phyloP scores from a whole-genome alignment of 139 green algal genomes.

The Volvox africanus region DNA sequence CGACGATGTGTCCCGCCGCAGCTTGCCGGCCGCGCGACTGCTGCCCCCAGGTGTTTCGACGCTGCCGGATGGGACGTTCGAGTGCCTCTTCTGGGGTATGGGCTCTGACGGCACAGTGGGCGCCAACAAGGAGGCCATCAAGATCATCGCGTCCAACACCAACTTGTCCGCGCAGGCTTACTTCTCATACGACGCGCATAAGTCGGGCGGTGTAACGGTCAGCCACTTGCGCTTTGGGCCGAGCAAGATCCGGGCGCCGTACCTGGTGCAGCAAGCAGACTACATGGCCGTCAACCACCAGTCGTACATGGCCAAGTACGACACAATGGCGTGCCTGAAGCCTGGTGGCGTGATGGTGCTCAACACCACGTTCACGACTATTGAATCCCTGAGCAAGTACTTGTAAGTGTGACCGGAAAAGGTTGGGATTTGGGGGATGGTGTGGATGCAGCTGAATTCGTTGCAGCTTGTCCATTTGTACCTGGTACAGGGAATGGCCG shows the following conservation, averaged over 20 bases:
- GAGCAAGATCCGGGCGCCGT: slow-evolving; percentile 58
- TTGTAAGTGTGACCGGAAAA: background rate
- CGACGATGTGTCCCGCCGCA: slow-evolving; percentile 66
- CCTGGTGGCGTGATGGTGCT: slow-evolving; percentile 65
- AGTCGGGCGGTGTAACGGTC: slow-evolving; percentile 70
- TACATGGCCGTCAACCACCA: slow-evolving; percentile 60
- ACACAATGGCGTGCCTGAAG: slow-evolving; percentile 58
- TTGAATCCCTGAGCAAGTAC: slow-evolving; percentile 45
- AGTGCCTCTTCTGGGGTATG: slow-evolving; percentile 78
- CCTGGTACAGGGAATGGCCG: too few relatives aligned
- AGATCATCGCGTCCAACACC: slow-evolving; percentile 66
- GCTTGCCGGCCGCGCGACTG: slow-evolving; percentile 47
- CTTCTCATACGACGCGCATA: slow-evolving; percentile 73
- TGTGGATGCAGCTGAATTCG: too few relatives aligned
- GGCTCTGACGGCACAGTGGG: slow-evolving; percentile 72
- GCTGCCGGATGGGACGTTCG: slow-evolving; percentile 60
- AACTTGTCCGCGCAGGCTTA: slow-evolving; percentile 64
- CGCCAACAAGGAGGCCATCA: slow-evolving; percentile 76
- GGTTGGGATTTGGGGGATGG: too few relatives aligned
- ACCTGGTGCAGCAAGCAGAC: slow-evolving; percentile 67
- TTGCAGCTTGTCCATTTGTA: too few relatives aligned
- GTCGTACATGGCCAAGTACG: slow-evolving; percentile 67
- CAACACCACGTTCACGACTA: slow-evolving; percentile 62
- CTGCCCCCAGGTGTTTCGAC: slow-evolving; percentile 48
- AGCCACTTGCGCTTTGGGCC: slow-evolving; percentile 72